phyloP scores from a whole-genome alignment of 331 rosid species.

The Saraca asoca region DNA sequence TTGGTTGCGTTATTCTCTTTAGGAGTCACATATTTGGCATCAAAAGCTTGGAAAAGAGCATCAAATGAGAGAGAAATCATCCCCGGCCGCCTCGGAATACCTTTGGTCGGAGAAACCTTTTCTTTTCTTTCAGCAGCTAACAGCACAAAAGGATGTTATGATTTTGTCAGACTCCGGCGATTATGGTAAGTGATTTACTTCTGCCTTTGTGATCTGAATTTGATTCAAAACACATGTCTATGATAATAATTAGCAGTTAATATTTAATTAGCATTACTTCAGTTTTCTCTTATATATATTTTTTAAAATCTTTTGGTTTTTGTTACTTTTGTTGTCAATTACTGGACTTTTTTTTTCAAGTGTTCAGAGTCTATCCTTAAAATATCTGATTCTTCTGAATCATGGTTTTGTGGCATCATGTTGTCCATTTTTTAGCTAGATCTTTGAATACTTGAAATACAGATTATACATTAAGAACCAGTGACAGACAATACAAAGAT shows the following conservation, averaged over 20 bases:
- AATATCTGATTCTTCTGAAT: neutral
- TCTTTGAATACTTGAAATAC: no score
- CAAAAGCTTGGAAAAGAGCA: slow-evolving; percentile 50
- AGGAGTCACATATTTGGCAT: slow-evolving; percentile 42
- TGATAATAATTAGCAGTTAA: no score
- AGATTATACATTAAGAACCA: neutral
- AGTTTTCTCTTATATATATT: no score
- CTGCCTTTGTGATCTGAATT: slow-evolving; percentile 4
- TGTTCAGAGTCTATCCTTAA: neutral
- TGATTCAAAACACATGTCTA: slow-evolving; percentile 1
- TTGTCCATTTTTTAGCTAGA: no score
- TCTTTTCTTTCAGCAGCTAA: slow-evolving; percentile 67
- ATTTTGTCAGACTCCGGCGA: slow-evolving; percentile 72
- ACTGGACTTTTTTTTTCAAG: neutral
- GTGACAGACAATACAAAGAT: neutral
- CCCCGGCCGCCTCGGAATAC: slow-evolving; percentile 69
- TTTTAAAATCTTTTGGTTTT: no score
- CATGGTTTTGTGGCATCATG: neutral
- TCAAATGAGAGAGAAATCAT: slow-evolving; percentile 35
- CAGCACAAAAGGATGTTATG: slow-evolving; percentile 73
- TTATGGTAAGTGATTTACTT: slow-evolving; percentile 53
- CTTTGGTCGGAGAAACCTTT: slow-evolving; percentile 67
- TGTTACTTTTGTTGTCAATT: neutral
- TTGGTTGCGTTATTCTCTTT: slow-evolving; percentile 41
- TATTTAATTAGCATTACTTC: no score